Evolutionary conservation across 176 grass and related monocot species (phyloP).

Genomic region (Triticum monococcum): DNA sequence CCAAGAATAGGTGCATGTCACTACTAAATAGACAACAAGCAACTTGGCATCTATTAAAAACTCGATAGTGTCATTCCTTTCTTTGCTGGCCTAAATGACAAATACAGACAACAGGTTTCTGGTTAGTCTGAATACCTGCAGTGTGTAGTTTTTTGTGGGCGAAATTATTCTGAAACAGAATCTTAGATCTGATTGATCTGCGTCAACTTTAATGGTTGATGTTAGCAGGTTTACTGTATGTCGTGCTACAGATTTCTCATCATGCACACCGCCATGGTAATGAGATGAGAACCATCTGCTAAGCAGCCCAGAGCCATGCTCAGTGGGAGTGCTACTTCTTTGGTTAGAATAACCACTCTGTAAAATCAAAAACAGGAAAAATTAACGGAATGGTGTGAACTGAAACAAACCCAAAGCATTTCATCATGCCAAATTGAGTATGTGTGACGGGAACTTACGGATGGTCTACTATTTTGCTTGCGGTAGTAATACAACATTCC

Average conservation of each 20-base stretch:
- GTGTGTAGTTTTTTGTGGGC: conserved; percentile 94
- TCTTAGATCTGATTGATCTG: conserved; percentile 91
- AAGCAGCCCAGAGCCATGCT: conserved; percentile 92
- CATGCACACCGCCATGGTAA: conserved; percentile 90
- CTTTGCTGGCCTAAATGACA: not conserved
- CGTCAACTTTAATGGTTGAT: conserved; percentile 96
- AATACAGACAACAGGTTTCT: not conserved
- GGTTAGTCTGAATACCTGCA: conserved; percentile 61
- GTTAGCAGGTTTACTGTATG: conserved; percentile 98
- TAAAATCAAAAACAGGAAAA: conserved; percentile 16
- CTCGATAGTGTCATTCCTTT: not conserved
- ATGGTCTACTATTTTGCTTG: conserved; percentile 82
- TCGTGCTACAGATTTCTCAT: conserved; percentile 94
- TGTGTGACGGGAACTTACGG: conserved; percentile 49
- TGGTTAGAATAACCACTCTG: conserved; percentile 82
- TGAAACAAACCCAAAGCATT: conserved; percentile 22
- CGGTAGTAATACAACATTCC: conserved; percentile 99
- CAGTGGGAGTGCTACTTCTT: conserved; percentile 57
- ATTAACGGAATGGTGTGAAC: not conserved
- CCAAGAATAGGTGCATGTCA: conserved; percentile 30
- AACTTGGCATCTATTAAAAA: conserved; percentile 27
- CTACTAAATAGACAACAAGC: conserved; percentile 25
- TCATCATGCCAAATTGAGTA: conserved; percentile 7
- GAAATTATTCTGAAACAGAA: conserved; percentile 99
- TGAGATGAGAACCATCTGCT: conserved; percentile 99